Conservation (phyloP, 73 alveolate genomes). For the Tetrahymena elliotti region DNA sequence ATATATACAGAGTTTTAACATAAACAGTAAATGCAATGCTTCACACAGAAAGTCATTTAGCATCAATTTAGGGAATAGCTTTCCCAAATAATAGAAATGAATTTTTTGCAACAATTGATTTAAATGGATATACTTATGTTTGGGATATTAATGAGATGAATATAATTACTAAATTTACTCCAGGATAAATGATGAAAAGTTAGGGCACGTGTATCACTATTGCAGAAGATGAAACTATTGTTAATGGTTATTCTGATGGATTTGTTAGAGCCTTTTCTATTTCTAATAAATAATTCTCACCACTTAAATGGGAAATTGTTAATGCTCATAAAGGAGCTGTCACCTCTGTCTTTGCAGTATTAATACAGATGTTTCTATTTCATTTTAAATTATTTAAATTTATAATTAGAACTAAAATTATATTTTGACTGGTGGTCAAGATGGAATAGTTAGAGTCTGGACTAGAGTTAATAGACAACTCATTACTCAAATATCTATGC, state of each 20-base stretch:
- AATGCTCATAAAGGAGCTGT: slow-evolving; percentile 89
- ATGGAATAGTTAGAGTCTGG: slow-evolving; percentile 92
- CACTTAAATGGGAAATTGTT: slow-evolving; percentile 62
- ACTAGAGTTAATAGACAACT: slow-evolving; percentile 73
- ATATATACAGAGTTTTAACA: slow-evolving; percentile 75
- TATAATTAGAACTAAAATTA: slow-evolving; percentile 53
- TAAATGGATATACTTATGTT: slow-evolving; percentile 66
- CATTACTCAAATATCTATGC: slow-evolving; percentile 72
- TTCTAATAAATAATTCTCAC: slow-evolving; percentile 29
- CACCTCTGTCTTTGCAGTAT: slow-evolving; percentile 66
- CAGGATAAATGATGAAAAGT: slow-evolving; percentile 54
- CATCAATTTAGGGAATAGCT: slow-evolving; percentile 65
- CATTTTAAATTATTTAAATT: not conserved
- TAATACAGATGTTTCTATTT: not conserved
- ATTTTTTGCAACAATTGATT: slow-evolving; percentile 73
- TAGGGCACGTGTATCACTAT: slow-evolving; percentile 60
- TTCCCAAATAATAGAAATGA: slow-evolving; percentile 65
- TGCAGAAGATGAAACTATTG: slow-evolving; percentile 68
- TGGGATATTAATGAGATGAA: slow-evolving; percentile 79
- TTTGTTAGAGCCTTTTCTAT: slow-evolving; percentile 57
- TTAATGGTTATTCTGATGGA: slow-evolving; percentile 85
- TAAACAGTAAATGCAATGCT: slow-evolving; percentile 60
- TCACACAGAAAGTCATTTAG: slow-evolving; percentile 85
- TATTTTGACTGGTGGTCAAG: slow-evolving; percentile 88
- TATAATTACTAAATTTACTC: slow-evolving; percentile 51